Percentiles rank a stretch among this genome's conserved stretches.
Conservation (phyloP, 78 protist species). For the Tieghemostelium lacteum region DNA sequence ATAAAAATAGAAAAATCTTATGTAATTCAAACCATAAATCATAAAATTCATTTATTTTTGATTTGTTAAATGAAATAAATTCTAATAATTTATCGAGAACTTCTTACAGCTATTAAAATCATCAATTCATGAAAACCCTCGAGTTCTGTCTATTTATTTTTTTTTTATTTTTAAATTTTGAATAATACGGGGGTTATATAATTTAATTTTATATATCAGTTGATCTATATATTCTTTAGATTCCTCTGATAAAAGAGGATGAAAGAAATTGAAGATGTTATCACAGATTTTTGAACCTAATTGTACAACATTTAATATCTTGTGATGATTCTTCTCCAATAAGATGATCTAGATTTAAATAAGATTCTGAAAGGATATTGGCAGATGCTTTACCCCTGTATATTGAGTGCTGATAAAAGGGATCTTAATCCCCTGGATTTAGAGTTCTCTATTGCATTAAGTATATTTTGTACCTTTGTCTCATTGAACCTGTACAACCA, state of each 20-base stretch:
- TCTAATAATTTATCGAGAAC: no score
- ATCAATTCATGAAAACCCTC: no score
- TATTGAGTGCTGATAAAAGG: slow-evolving; percentile 24
- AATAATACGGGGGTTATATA: background rate
- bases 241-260: slow-evolving; percentile 32
- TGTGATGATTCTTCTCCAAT: background rate
- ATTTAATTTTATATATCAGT: slow-evolving; percentile 17
- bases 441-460: slow-evolving; percentile 42
- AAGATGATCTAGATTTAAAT: background rate
- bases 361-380: slow-evolving; percentile 22
- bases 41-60: background rate
- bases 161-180: background rate
- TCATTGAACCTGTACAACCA: slow-evolving; percentile 47
- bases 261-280: slow-evolving; percentile 16
- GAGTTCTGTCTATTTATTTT: background rate
- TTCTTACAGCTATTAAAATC: no score
- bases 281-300: slow-evolving; percentile 28
- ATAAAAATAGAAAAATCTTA: no score
- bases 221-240: background rate
- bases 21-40: no score
- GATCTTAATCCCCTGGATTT: slow-evolving; percentile 15
- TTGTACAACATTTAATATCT: background rate
- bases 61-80: no score
- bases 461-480: slow-evolving; percentile 17
- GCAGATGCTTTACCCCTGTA: slow-evolving; percentile 55